Base-by-base conservation (phyloP, 2,329 filamentous ascomycete genomes). In the Saccharata proteae region DNA sequence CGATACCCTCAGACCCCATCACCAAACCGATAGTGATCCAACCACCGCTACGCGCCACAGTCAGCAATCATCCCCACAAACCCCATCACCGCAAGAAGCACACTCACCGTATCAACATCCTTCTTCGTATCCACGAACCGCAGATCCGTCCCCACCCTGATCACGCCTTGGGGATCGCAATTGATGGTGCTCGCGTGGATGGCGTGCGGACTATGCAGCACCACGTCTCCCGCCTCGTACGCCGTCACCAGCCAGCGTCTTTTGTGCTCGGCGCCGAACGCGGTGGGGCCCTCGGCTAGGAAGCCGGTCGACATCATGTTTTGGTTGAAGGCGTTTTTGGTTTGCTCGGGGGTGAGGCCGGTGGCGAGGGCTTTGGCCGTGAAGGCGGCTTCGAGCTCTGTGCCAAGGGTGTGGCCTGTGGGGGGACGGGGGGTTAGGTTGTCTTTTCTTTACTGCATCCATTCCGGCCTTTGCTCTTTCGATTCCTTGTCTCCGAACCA, bases 271-370 rank as follows among this genome's bases (percentile, higher is more conserved):
- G 27, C 16, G 3, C 50, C 52, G 36, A 58, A 58, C 16, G 48
- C 47, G 4, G 51, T 53, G 2, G 66, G 59, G 0, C 52, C 56
- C 11, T 68, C 58, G 7, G 58, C 58, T 2, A 73, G 50, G 19
- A 70, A 44, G 0, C 67, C 68, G 0, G 55, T 62, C 1, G 51
- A 45, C 61, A 69, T 66, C 67, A 72, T 72, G 37, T 71, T 69
- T 6, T 52, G 47, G 40, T 72, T 72, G 43, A 42, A 41, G 5
- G 35, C 36, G 13, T 26, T 26, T 11, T 29, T 40, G 4, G 55
- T 54, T 41, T 73, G 61, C 32, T 66, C 61, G 1, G 67, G 62
- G 0, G 51, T 58, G 36, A 72, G 38, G 0, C 63, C 65, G 3
- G 50, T 57, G 4, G 16, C 16, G 14, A 22, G 30, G 17, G 67